A percentile compares a stretch with the other conserved stretches of the same genome.
phyloP scores from a whole-genome alignment of 345 rosid species.

The Gossypium stocksii region DNA sequence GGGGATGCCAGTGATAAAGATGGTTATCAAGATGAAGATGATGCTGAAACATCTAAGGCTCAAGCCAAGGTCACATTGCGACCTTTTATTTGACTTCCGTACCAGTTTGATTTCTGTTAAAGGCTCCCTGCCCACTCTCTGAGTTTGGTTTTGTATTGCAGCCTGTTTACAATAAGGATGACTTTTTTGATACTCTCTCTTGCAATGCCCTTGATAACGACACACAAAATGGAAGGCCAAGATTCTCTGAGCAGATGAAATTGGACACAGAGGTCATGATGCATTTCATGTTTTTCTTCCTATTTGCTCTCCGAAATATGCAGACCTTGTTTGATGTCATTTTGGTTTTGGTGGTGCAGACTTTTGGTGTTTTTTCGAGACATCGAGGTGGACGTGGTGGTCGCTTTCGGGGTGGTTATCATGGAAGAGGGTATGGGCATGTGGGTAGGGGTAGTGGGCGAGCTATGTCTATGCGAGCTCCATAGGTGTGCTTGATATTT shows the following conservation, averaged over 20 bases:
- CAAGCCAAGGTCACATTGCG: conserved; percentile 38
- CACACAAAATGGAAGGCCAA: conserved; percentile 60
- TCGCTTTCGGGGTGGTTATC: conserved; percentile 36
- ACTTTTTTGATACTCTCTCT: conserved; percentile 84
- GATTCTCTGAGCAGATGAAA: conserved; percentile 77
- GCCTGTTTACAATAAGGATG: conserved; percentile 85
- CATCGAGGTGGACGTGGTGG: conserved; percentile 43
- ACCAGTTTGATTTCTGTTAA: background rate
- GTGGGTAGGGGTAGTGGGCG: conserved; percentile 37
- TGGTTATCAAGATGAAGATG: conserved; percentile 44
- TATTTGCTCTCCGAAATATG: background rate
- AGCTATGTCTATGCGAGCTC: conserved; percentile 21
- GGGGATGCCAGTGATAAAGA: conserved; percentile 44
- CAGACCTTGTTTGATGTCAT: background rate
- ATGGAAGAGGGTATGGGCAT: conserved; percentile 40
- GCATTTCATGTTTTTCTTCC: background rate
- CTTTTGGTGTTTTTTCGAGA: conserved; percentile 63
- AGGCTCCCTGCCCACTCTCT: background rate
- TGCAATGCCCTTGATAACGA: conserved; percentile 42
- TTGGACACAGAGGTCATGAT: conserved; percentile 71
- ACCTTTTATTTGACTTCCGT: background rate
- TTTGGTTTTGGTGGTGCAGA: conserved; percentile 33
- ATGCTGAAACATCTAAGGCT: conserved; percentile 41
- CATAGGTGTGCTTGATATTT: conserved; percentile 14
- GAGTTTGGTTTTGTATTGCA: conserved; percentile 25